Percentiles rank a stretch among this genome's conserved stretches.
Evolutionary conservation across 352 stramenopile genomes (phyloP).

Genomic region (Pythium aquatile): DNA sequence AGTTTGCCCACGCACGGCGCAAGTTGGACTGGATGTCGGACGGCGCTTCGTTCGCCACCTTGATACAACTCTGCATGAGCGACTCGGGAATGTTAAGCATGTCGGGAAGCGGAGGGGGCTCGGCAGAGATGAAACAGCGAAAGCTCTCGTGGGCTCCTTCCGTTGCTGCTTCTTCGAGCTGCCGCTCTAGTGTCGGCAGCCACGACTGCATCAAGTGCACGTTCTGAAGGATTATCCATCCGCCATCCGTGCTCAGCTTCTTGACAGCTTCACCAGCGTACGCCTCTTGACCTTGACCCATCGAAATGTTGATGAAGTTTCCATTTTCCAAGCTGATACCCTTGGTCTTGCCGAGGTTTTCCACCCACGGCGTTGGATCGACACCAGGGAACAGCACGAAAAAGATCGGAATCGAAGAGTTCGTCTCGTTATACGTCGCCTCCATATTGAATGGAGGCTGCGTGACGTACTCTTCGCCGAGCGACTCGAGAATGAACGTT

Average conservation of each 20-base stretch:
- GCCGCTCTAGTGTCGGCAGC: conserved; percentile 91
- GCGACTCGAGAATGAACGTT: conserved; percentile 88
- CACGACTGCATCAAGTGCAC: conserved; percentile 96
- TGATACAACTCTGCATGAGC: conserved; percentile 95
- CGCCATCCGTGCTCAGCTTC: conserved; percentile 87
- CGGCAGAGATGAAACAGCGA: conserved; percentile 95
- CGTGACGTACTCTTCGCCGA: conserved; percentile 90
- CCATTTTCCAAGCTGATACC: conserved; percentile 91
- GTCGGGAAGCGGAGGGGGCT: conserved; percentile 89
- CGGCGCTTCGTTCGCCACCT: conserved; percentile 95
- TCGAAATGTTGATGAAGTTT: conserved; percentile 97
- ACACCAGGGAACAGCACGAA: conserved; percentile 95
- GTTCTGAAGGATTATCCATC: conserved; percentile 96
- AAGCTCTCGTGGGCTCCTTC: conserved; percentile 93
- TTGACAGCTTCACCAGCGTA: conserved; percentile 91
- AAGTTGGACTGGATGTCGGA: conserved; percentile 96
- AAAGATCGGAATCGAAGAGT: conserved; percentile 91
- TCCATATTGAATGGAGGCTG: conserved; percentile 93
- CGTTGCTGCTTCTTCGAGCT: conserved; percentile 89
- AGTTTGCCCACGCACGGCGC: conserved; percentile 92
- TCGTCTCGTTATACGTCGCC: conserved; percentile 91
- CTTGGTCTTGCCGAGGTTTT: conserved; percentile 85
- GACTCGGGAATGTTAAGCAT: conserved; percentile 97
- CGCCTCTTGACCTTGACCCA: conserved; percentile 91
- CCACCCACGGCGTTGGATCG: conserved; percentile 94